These are phyloP conservation scores for Mortierella sp. DNA, from an alignment of 371 early-diverging fungal species.

Conservation along the genomic window DNA sequence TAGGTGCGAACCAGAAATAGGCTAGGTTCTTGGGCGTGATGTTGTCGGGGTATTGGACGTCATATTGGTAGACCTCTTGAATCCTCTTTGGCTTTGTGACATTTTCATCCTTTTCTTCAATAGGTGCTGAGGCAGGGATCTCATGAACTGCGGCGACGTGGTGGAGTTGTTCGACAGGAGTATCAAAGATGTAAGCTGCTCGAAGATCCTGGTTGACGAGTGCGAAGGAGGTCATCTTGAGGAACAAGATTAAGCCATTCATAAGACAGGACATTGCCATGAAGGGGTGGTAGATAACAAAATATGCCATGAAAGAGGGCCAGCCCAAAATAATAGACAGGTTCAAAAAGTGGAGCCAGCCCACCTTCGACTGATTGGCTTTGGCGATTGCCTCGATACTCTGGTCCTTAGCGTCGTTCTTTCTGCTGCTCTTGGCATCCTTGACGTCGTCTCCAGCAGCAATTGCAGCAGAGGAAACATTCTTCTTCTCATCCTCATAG, in stretches of 20 bases:
- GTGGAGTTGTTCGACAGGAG: slow-evolving; percentile 21
- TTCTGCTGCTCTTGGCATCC: not conserved
- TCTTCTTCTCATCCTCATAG: slow-evolving; percentile 4
- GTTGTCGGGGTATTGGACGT: slow-evolving; percentile 82
- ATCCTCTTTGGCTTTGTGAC: not conserved
- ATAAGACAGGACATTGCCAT: slow-evolving; percentile 75
- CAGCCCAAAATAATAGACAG: slow-evolving; percentile 69
- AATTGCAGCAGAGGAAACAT: slow-evolving; percentile 9
- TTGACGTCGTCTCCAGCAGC: slow-evolving; percentile 14
- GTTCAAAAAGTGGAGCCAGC: slow-evolving; percentile 68
- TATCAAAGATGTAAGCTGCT: slow-evolving; percentile 56
- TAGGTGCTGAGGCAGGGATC: slow-evolving; percentile 12
- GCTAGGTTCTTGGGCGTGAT: slow-evolving; percentile 74
- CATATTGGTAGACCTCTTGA: slow-evolving; percentile 58
- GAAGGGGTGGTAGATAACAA: slow-evolving; percentile 79
- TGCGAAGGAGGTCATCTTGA: slow-evolving; percentile 85
- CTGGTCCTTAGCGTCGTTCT: slow-evolving; percentile 1
- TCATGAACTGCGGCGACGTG: slow-evolving; percentile 40
- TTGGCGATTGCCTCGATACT: slow-evolving; percentile 16
- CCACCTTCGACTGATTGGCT: slow-evolving; percentile 31
- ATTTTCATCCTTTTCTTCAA: not conserved
- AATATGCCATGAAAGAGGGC: slow-evolving; percentile 81
- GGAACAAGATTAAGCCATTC: slow-evolving; percentile 73
- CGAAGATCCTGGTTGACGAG: slow-evolving; percentile 80
- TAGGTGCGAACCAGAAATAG: slow-evolving; percentile 89